These are phyloP conservation scores for Striga hermonthica DNA, from an alignment of 305 asterid genomes.

Conservation along the genomic window DNA sequence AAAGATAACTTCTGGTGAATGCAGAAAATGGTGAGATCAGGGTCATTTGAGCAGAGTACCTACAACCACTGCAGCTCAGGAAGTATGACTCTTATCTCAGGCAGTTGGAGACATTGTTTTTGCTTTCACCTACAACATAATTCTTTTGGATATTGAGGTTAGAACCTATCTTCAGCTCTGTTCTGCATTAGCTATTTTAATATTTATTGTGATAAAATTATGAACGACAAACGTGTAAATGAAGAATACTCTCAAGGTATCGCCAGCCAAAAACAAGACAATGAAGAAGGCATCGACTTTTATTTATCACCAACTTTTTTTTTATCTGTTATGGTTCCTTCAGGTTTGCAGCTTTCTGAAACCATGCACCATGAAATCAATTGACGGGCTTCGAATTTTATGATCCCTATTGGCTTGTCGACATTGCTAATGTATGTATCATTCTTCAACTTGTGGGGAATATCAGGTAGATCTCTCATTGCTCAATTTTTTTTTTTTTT, in stretches of 20 bases:
- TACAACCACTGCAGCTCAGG: background rate
- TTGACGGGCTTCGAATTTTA: constrained; percentile 8
- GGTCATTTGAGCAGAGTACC: background rate
- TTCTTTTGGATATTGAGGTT: too few relatives aligned
- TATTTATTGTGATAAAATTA: too few relatives aligned
- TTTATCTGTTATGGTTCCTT: background rate
- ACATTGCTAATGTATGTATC: background rate
- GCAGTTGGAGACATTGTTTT: constrained; percentile 2
- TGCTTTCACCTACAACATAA: background rate
- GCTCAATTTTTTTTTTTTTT: background rate
- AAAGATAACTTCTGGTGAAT: background rate
- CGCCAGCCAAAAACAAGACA: constrained; percentile 1
- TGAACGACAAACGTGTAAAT: background rate
- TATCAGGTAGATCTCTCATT: background rate
- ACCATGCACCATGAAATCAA: background rate
- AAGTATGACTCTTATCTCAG: constrained; percentile 5
- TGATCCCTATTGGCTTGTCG: constrained; percentile 2
- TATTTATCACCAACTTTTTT: constrained; percentile 2
- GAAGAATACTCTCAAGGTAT: constrained; percentile 6
- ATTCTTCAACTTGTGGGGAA: constrained; percentile 3
- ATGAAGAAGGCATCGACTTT: constrained; percentile 5
- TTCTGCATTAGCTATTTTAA: too few relatives aligned
- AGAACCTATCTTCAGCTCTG: too few relatives aligned
- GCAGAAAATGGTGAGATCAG: constrained; percentile 8
- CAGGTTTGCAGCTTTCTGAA: constrained; percentile 3